Evolutionary conservation across 306 rosid species (phyloP).

Genomic region (Fagus crenata): DNA sequence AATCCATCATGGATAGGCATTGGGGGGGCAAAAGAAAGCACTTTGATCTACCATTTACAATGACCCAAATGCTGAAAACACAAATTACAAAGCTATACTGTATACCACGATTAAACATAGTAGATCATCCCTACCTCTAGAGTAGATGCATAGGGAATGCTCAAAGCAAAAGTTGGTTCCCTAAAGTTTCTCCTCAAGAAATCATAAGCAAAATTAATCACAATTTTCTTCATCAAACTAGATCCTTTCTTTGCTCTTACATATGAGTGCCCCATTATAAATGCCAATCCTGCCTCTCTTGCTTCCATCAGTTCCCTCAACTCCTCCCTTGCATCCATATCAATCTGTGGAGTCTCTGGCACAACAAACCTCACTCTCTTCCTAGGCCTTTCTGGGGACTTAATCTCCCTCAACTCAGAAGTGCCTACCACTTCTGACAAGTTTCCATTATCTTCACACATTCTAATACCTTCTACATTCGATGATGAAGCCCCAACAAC

Average conservation of each 20-base stretch:
- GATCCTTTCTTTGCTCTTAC: conserved; percentile 93
- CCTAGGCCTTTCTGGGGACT: conserved; percentile 50
- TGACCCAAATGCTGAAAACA: conserved; percentile 24
- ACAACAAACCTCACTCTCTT: conserved; percentile 79
- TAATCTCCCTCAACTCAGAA: conserved; percentile 68
- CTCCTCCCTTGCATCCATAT: conserved; percentile 59
- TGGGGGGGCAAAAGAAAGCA: conserved; percentile 35
- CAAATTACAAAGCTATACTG: conserved; percentile 43
- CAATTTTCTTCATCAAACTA: conserved; percentile 71
- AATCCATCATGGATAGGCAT: conserved; percentile 5
- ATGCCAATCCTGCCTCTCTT: conserved; percentile 94
- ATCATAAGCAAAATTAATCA: conserved; percentile 79
- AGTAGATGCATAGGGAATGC: conserved; percentile 90
- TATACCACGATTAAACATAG: conserved; percentile 47
- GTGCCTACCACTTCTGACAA: conserved; percentile 39
- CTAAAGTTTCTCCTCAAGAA: conserved; percentile 91
- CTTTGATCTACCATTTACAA: conserved; percentile 50
- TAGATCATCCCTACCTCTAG: conserved; percentile 95
- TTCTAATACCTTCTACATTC: conserved; percentile 57
- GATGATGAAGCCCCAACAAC: conserved; percentile 88
- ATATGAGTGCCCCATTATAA: conserved; percentile 90
- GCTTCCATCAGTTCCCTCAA: conserved; percentile 88
- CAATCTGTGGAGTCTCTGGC: conserved; percentile 69
- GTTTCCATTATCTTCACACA: conserved; percentile 58
- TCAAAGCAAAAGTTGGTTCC: conserved; percentile 80